Evolutionary conservation across 495 filamentous ascomycete species (phyloP).

Genomic region (Hypoxylon subgilvum): DNA sequence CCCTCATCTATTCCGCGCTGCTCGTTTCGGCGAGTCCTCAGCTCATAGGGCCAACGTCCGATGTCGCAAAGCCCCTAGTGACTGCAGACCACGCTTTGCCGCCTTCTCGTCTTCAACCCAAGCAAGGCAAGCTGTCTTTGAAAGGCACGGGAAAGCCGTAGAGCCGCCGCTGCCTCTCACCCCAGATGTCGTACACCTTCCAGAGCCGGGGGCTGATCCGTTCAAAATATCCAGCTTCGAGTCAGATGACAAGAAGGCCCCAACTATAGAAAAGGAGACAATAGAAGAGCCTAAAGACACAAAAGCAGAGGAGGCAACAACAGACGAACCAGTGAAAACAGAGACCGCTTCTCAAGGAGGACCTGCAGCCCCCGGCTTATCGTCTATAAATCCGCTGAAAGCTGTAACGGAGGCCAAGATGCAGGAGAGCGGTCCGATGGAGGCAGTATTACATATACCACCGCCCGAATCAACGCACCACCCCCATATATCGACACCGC

Average conservation of each 20-base stretch:
- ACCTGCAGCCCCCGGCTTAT: slow-evolving; percentile 28
- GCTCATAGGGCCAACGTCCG: slow-evolving; percentile 51
- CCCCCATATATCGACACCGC: slow-evolving; percentile 72
- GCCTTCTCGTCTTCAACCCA: slow-evolving; percentile 44
- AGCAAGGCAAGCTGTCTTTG: slow-evolving; percentile 43
- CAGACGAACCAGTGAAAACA: slow-evolving; percentile 31
- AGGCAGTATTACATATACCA: slow-evolving; percentile 67
- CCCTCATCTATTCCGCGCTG: slow-evolving; percentile 65
- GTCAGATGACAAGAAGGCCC: slow-evolving; percentile 18
- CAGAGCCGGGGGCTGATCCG: slow-evolving; percentile 30
- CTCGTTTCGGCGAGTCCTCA: slow-evolving; percentile 47
- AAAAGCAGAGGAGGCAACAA: slow-evolving; percentile 18
- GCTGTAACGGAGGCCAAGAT: slow-evolving; percentile 30
- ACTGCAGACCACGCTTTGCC: slow-evolving; percentile 39
- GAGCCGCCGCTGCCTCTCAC: slow-evolving; percentile 57
- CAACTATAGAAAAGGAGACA: slow-evolving; percentile 33
- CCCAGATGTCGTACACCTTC: slow-evolving; percentile 25
- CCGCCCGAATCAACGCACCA: slow-evolving; percentile 52
- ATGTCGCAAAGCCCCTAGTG: slow-evolving; percentile 45
- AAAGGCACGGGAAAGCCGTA: slow-evolving; percentile 68
- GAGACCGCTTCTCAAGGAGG: slow-evolving; percentile 27
- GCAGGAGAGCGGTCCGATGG: slow-evolving; percentile 59
- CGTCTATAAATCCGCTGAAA: slow-evolving; percentile 23
- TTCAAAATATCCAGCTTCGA: slow-evolving; percentile 18
- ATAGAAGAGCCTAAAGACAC: slow-evolving; percentile 10